These are phyloP conservation scores for Calonectria honghensis DNA, from an alignment of 2,329 filamentous ascomycete species.

Conservation along the genomic window DNA sequence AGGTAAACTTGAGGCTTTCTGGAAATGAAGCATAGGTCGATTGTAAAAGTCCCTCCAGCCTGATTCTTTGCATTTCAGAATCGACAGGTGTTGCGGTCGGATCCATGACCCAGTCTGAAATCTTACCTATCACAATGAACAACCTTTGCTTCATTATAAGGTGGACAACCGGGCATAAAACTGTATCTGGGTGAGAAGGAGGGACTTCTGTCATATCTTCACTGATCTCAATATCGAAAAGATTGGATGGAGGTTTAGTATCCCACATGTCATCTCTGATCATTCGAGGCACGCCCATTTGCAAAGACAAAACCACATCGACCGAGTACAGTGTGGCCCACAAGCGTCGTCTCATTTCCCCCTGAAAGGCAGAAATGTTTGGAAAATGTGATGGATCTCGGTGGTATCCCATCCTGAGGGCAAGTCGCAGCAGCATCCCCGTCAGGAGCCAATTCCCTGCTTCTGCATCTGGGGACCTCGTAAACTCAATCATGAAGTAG, in stretches of 20 bases:
- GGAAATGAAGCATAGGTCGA: not conserved
- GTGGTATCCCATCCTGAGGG: slow-evolving; percentile 38
- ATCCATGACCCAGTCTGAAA: slow-evolving; percentile 10
- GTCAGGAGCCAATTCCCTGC: slow-evolving; percentile 28
- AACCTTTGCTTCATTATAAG: slow-evolving; percentile 27
- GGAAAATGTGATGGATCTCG: slow-evolving; percentile 35
- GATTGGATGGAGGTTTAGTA: slow-evolving; percentile 21
- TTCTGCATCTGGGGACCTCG: slow-evolving; percentile 33
- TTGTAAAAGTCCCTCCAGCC: not conserved
- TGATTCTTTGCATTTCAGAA: not conserved
- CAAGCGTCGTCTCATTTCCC: slow-evolving; percentile 36
- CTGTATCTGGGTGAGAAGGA: not conserved
- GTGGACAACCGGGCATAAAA: not conserved
- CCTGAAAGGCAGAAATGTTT: slow-evolving; percentile 19
- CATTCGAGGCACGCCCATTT: slow-evolving; percentile 33
- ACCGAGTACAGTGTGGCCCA: slow-evolving; percentile 24
- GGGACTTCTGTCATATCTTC: slow-evolving; percentile 11
- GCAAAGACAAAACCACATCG: slow-evolving; percentile 27
- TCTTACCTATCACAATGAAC: slow-evolving; percentile 24
- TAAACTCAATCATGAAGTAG: slow-evolving; percentile 29
- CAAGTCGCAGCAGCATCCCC: slow-evolving; percentile 27
- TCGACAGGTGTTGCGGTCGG: not conserved
- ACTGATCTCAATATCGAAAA: slow-evolving; percentile 33
- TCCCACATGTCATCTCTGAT: slow-evolving; percentile 35
- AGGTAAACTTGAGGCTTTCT: not conserved